Evolutionary conservation across 106 monocot species (phyloP), one percentile per base, ranked within the genome.

Genomic region (Acanthochlamys bracteata): DNA sequence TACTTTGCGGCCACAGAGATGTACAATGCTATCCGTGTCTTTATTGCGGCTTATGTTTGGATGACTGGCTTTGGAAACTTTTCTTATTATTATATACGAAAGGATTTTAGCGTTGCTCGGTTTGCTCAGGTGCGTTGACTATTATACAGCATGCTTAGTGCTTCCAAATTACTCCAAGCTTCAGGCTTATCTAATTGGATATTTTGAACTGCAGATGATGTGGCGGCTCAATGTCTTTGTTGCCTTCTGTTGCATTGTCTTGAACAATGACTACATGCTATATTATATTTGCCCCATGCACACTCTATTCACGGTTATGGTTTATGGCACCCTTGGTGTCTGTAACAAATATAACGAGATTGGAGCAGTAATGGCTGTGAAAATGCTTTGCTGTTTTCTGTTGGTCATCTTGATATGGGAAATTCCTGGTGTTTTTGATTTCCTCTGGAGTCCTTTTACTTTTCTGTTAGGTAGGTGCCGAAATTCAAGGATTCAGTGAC

Each of bases 271-370:
- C 61, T 78, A 78, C 66, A 77, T 77, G 77, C 46, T 77, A 23
- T 77, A 77, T 71, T 77, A 77, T 42, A 77, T 77, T 41, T 78
- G 77, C 55, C 77, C 77, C 49, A 78, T 78, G 77, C 77, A 78
- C 33, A 78, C 77, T 8, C 66, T 78, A 16, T 78, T 78, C 72
- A 78, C 77, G 25, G 71, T 78, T 57, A 54, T 78, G 55, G 77
- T 78, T 45, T 78, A 78, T 53, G 45, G 54, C 0, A 53, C 45
- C 17, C 77, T 78, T 72, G 77, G 77, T 41, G 66, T 79, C 63
- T 63, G 63, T 73, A 73, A 73, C 59, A 73, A 73, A 59, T 69
- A 69, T 41, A 73, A 79, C 73, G 64, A 79, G 19, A 53, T 42
- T 46, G 47, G 72, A 25, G 67, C 55, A 25, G 74, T 79, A 22